Evolutionary conservation across 2,329 filamentous ascomycete genomes (phyloP), one percentile per base, ranked within the genome.

Genomic region (Erysiphe neolycopersici): DNA sequence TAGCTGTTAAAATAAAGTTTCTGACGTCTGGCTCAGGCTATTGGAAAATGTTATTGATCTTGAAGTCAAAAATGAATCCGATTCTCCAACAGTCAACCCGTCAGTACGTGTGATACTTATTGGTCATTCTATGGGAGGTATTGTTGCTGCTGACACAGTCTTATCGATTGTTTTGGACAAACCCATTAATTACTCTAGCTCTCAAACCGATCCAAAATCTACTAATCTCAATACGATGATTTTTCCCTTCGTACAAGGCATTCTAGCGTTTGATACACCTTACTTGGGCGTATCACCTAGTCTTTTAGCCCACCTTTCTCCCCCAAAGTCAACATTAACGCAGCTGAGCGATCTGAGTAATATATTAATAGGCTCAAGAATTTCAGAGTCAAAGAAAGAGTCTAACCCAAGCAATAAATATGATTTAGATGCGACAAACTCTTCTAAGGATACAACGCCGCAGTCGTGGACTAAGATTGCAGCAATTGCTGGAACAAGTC

Each of bases 231-330:
- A 69, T 53, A 60, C 62, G 30, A 73, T 92, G 57, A 87, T 94
- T 78, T 95, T 95, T 58, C 87, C 87, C 1, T 87, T 84, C 59
- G 74, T 95, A 50, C 79, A 87, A 60, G 87, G 80, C 50, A 72
- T 95, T 22, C 69, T 95, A 41, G 82, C 85, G 42, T 93, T 94
- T 57, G 87, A 95, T 61, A 98, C 89, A 0, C 89, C 89, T 1
- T 98, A 80, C 58, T 68, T 89, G 1, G 79, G 80, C 45, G 83
- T 85, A 49, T 72, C 76, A 18, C 80, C 81, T 0, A 78, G 79
- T 22, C 79, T 89, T 1, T 76, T 89, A n/a, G 80, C 81, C 4
- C 79, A 93, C 53, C 87, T 87, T 61, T 78, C 76, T 47, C 76
- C 74, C 37, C 78, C 77, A 8, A 68, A 71, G 5, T 67, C 74